These are phyloP conservation scores for Litsea cubeba DNA, from an alignment of 164 flowering plant species.

Conservation along the genomic window DNA sequence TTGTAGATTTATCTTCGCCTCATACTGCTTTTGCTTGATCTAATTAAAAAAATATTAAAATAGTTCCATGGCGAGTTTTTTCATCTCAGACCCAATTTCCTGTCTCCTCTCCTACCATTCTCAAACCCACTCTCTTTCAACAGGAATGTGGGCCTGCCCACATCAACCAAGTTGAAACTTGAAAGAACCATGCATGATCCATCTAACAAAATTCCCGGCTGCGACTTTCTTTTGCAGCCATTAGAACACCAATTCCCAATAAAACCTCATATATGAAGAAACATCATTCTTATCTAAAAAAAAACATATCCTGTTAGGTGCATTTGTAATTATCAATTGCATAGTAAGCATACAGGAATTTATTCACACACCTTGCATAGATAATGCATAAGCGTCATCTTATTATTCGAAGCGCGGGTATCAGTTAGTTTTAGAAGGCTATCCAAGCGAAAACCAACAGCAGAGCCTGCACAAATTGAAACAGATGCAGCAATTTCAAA, in stretches of 20 bases:
- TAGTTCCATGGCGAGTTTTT: too few species aligned
- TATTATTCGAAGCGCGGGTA: slow-evolving; percentile 79
- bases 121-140: too few species aligned
- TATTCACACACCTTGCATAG: slow-evolving; percentile 63
- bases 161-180: too few species aligned
- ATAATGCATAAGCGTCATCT: slow-evolving; percentile 89
- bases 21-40: too few species aligned
- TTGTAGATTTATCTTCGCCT: too few species aligned
- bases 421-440: slow-evolving; percentile 79
- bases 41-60: too few species aligned
- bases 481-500: not conserved
- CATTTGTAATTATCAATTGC: not conserved
- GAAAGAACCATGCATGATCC: too few species aligned
- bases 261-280: not conserved
- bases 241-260: not conserved
- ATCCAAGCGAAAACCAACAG: slow-evolving; percentile 83
- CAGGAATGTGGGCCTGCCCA: too few species aligned
- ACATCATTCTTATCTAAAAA: not conserved
- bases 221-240: too few species aligned
- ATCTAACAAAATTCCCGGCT: too few species aligned
- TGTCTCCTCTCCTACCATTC: too few species aligned
- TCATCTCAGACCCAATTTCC: too few species aligned
- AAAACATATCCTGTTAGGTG: not conserved
- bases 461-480: slow-evolving; percentile 51
- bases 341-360: slow-evolving; percentile 3